Percentiles rank a stretch among this genome's conserved stretches.
Conservation (phyloP, 192 early-diverging fungal genomes). For the Backusella circina region DNA sequence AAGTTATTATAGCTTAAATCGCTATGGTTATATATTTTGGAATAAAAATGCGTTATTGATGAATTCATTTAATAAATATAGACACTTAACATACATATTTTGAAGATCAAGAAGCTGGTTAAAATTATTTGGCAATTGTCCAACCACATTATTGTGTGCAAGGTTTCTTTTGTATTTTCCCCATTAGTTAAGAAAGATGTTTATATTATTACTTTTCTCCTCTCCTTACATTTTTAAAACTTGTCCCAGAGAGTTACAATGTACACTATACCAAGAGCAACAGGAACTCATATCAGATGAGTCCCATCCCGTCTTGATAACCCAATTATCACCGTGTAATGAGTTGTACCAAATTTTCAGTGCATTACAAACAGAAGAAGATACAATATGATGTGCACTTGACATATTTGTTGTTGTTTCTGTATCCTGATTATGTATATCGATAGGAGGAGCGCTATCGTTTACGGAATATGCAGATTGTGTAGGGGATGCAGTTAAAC, state of each 20-base stretch:
- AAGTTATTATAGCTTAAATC: constrained; percentile 30
- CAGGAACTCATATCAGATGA: constrained; percentile 28
- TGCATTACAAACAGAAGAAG: constrained; percentile 12
- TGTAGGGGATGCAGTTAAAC: not conserved
- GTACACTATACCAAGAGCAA: constrained; percentile 23
- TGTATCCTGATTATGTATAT: not conserved
- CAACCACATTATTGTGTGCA: constrained; percentile 22
- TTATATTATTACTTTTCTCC: not conserved
- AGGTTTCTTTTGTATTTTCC: constrained; percentile 9
- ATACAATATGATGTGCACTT: not conserved
- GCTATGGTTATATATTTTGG: too few relatives aligned
- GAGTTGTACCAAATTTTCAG: constrained; percentile 18
- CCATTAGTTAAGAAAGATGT: not conserved
- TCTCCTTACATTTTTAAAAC: constrained; percentile 25
- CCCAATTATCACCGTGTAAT: constrained; percentile 20
- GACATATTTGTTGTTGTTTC: too few relatives aligned
- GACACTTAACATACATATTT: constrained; percentile 3
- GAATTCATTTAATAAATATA: not conserved
- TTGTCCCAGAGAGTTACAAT: constrained; percentile 23
- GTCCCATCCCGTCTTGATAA: constrained; percentile 20
- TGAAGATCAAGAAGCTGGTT: constrained; percentile 11
- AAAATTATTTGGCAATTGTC: constrained; percentile 23
- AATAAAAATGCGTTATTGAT: not conserved
- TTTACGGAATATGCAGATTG: too few relatives aligned
- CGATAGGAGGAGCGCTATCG: not conserved